These are phyloP conservation scores for Ophiostoma angusticollis DNA, from an alignment of 2,329 filamentous ascomycete species.

Conservation along the genomic window DNA sequence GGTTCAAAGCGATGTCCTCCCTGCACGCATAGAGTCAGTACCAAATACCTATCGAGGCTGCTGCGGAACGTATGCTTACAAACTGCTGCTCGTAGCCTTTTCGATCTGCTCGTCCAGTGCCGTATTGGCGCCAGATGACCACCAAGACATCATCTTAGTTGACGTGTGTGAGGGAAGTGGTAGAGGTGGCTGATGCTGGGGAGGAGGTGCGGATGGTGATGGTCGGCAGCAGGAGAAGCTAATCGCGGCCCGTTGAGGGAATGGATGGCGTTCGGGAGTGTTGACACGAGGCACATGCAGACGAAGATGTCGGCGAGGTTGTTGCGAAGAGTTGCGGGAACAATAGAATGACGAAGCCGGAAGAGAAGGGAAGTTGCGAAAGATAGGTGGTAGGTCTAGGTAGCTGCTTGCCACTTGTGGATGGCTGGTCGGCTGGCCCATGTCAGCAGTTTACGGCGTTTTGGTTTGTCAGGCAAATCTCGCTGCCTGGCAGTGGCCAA, in stretches of 20 bases:
- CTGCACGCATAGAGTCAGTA: constrained; percentile 33
- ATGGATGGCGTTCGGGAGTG: too few relatives aligned
- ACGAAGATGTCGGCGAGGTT: too few relatives aligned
- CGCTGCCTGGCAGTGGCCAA: constrained; percentile 6
- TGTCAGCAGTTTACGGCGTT: constrained; percentile 3
- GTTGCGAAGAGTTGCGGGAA: too few relatives aligned
- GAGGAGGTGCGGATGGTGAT: neutral
- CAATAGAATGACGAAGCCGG: too few relatives aligned
- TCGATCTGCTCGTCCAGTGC: constrained; percentile 96
- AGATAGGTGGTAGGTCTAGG: too few relatives aligned
- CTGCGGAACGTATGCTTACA: constrained; percentile 42
- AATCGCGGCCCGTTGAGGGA: neutral
- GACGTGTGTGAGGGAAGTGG: too few relatives aligned
- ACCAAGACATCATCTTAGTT: constrained; percentile 70
- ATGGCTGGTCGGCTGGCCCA: constrained; percentile 1
- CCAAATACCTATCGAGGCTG: neutral
- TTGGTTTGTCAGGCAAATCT: constrained; percentile 1
- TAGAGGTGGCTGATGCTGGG: too few relatives aligned
- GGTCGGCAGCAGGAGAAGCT: neutral
- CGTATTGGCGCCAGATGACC: constrained; percentile 83
- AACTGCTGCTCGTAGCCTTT: constrained; percentile 82
- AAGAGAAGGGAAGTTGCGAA: too few relatives aligned
- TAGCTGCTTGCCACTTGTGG: too few relatives aligned
- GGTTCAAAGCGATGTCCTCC: constrained; percentile 92
- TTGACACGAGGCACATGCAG: too few relatives aligned